A percentile compares a stretch with the other conserved stretches of the same genome.
phyloP scores from a whole-genome alignment of 139 green algal species.

The Nannochloris sp. region DNA sequence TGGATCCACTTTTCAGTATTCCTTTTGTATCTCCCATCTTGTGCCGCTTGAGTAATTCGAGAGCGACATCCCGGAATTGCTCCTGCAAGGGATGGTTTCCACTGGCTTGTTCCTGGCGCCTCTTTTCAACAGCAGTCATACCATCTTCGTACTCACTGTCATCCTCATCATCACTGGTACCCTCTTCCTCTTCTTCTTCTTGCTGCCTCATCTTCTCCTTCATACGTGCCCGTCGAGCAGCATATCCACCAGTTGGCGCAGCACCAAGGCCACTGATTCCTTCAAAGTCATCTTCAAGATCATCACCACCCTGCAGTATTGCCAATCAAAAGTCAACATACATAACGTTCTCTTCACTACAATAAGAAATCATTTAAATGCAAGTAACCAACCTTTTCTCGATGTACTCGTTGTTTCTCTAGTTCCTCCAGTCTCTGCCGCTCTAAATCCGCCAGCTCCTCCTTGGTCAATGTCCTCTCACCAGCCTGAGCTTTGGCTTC shows the following conservation, averaged over 20 bases:
- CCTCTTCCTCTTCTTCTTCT: slow-evolving; percentile 20
- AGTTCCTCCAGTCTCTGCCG: slow-evolving; percentile 51
- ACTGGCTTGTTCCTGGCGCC: slow-evolving; percentile 44
- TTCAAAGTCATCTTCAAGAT: slow-evolving; percentile 33
- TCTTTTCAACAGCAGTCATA: slow-evolving; percentile 36
- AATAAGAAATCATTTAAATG: not conserved
- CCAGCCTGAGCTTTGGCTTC: slow-evolving; percentile 52
- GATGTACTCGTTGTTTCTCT: slow-evolving; percentile 57
- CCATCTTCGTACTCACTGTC: slow-evolving; percentile 19
- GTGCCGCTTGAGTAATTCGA: slow-evolving; percentile 36
- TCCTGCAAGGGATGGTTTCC: slow-evolving; percentile 65
- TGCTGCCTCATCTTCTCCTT: not conserved
- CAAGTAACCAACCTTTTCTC: slow-evolving; percentile 37
- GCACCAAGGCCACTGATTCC: not conserved
- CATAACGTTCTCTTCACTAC: slow-evolving; percentile 8
- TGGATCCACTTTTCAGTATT: slow-evolving; percentile 12
- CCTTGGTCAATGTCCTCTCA: slow-evolving; percentile 49
- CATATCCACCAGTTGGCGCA: not conserved
- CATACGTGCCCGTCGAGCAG: not conserved
- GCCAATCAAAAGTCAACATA: not conserved
- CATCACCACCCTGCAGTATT: slow-evolving; percentile 4
- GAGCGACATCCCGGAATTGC: slow-evolving; percentile 27
- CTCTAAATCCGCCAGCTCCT: slow-evolving; percentile 62
- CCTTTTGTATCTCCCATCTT: not conserved
- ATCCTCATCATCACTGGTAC: slow-evolving; percentile 31